Evolutionary conservation across 208 protist genomes (phyloP).

Genomic region (Trichomonas tenax): DNA sequence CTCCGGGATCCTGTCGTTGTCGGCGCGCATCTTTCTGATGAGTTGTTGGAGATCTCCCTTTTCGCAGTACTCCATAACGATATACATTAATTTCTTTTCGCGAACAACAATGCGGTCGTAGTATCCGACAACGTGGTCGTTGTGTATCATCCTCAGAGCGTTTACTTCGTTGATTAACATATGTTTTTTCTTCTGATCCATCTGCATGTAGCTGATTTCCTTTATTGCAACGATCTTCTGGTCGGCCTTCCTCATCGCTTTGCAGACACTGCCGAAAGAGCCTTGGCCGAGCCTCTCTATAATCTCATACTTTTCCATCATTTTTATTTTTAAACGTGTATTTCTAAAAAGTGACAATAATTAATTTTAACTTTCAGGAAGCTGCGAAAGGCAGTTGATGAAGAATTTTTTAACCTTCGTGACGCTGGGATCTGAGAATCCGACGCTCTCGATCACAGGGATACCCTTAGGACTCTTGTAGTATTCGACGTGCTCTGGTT

Average conservation of each 20-base stretch:
- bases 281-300: not conserved
- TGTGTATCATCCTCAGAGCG: not conserved
- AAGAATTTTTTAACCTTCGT: no score
- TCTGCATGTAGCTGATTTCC: not conserved
- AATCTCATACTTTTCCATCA: not conserved
- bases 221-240: not conserved
- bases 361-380: no score
- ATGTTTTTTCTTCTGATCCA: not conserved
- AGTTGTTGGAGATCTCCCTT: not conserved
- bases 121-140: not conserved
- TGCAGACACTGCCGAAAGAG: not conserved
- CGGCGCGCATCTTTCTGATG: not conserved
- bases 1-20: not conserved
- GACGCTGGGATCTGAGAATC: no score
- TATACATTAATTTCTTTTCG: not conserved
- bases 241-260: not conserved
- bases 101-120: not conserved
- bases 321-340: not conserved
- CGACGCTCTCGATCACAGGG: no score
- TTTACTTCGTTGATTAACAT: slow-evolving; percentile 15
- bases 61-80: not conserved
- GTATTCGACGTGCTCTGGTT: no score
- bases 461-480: no score
- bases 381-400: no score
- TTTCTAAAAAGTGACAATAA: not conserved